phyloP scores from a whole-genome alignment of 2,329 filamentous ascomycete genomes.

The Rugonectria rugulosa region DNA sequence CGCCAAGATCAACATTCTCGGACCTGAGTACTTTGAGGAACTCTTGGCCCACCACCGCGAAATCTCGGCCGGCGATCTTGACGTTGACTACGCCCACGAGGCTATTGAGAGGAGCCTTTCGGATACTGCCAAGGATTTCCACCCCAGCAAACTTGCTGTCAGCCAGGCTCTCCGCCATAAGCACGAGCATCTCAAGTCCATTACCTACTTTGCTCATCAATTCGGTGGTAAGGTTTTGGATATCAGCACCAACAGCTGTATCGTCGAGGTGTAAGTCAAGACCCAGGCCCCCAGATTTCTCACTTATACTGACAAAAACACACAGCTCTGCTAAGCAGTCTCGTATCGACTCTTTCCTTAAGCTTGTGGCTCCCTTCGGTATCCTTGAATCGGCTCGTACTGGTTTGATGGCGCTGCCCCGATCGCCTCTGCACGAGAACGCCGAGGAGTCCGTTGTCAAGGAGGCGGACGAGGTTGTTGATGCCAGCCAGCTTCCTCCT shows the following conservation, averaged over 20 bases:
- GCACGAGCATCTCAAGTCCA: conserved; percentile 95
- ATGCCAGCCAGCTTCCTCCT: conserved; percentile 91
- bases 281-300: background rate
- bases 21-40: conserved; percentile 98
- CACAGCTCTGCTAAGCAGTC: conserved; percentile 85
- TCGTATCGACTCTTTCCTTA: conserved; percentile 97
- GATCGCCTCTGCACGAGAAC: conserved; percentile 83
- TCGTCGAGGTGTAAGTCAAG: conserved; percentile 86
- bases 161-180: conserved; percentile 95
- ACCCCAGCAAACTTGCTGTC: conserved; percentile 84
- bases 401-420: conserved; percentile 94
- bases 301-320: conserved; percentile 33
- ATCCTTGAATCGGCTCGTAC: conserved; percentile 96
- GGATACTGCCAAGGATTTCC: conserved; percentile 73
- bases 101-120: conserved; percentile 52
- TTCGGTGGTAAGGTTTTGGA: conserved; percentile 98
- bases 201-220: conserved; percentile 96
- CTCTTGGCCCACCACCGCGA: conserved; percentile 94
- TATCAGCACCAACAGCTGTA: conserved; percentile 98
- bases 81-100: conserved; percentile 54
- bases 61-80: conserved; percentile 64
- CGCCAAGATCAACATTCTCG: conserved; percentile 95
- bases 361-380: conserved; percentile 91
- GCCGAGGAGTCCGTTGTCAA: conserved; percentile 75
- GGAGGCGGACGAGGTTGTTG: conserved; percentile 93